Evolutionary conservation across 768 basidiomycete species (phyloP), one percentile per base, ranked within the genome.

Genomic region (Butyriboletus loyo): DNA sequence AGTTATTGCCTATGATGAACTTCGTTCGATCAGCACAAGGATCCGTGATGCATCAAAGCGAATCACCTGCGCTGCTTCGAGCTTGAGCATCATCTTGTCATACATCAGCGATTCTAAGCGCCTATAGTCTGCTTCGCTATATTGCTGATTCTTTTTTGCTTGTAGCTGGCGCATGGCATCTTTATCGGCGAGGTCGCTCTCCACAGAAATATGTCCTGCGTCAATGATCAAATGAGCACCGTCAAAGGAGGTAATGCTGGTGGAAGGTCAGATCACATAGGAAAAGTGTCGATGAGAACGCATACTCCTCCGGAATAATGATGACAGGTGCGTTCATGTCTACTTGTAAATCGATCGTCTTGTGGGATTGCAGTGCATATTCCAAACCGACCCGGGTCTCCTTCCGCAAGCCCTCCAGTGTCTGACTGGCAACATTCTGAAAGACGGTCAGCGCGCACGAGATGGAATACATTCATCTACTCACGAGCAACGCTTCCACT

Each of bases 321-420:
- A 99, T 97, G 60, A 99, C 84, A 6, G 97, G 97, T 0, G 97
- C 93, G 62, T 96, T 91, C 78, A 99, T 80, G 63, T 99, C 95
- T 73, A 99, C 83, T 58, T 92, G 89, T n/a, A 99, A 77, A 66
- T 98, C 95, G 39, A 98, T 77, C 1, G 97, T 98, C 76, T 93
- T 96, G 77, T 97, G 95, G 15, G 83, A 85, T 68, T 94, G 86
- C 43, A 99, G 72, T 0, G 96, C 96, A 71, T 88, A 88, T 73
- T 98, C 96, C 48, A 99, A 75, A 15, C 97, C 93, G 0, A 92
- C 91, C 48, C 97, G 75, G 7, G 97, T 98, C 65, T 98, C 94
- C 65, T 93, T 93, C 52, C 94, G 80, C 24, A 99, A 73, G 6
- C 91, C 94, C 65, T 98, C 96, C 3, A 99, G 75, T 0, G 95